Base-by-base conservation (phyloP, 2,329 filamentous ascomycete species). In the Rhinocladiella mackenziei region DNA sequence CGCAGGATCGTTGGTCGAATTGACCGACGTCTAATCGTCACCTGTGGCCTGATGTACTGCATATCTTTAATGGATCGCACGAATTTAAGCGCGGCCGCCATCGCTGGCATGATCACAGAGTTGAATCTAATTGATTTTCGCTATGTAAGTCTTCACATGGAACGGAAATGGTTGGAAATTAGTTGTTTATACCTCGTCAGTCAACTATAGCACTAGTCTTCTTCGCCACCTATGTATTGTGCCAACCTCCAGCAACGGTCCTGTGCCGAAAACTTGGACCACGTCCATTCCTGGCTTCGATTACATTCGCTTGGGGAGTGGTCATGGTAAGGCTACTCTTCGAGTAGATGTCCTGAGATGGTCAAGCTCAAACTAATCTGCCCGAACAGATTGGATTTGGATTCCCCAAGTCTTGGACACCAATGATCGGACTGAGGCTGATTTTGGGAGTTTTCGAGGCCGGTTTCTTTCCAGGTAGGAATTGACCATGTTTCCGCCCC, bases 21-120 rank as follows among this genome's bases (percentile, higher is more conserved):
- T 55, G 87, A 94, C 63, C 68, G 72, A 20, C 77, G 81, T 2
- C 68, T 85, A 3, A 76, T 84, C 29, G 60, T 74, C 3, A 80
- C 75, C 1, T 76, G 80, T 3, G 81, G 81, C 14, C 60, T 74
- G 53, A 75, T 88, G 67, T 89, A 89, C 64, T 86, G 83, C 60
- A 73, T 86, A 56, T 83, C 77, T 53, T 67, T 91, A 47, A 86
- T 91, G 79, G 86, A 92, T 60, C 73, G 86, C 22, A 87, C 83
- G 2, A 91, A 91, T 63, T 66, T 89, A 60, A 78, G 78, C n/a
- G 72, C 78, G 15, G 85, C 84, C 29, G 78, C 78, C 33, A 83
- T 91, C 60, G 85, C 86, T 14, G 86, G 60, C 7, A 62, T 66
- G 60, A 46, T 47, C 3, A 40, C 45, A 20, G 62, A 64, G 6